These are phyloP conservation scores for Yamadazyma endophytica DNA, from an alignment of 805 yeast species.

Conservation along the genomic window DNA sequence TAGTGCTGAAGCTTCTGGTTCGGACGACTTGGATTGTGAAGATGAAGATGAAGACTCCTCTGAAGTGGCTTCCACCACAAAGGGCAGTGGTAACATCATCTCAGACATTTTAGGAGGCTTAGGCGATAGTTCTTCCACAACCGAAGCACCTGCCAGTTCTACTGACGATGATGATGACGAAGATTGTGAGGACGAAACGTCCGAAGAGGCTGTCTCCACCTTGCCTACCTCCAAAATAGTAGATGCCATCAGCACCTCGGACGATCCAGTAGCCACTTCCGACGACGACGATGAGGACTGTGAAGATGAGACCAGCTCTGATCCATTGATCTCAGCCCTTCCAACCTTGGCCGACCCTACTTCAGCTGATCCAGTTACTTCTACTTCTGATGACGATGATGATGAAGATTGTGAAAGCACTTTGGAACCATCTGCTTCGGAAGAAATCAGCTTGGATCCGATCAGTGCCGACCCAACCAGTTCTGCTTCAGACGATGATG, in stretches of 20 bases:
- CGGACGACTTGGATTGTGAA: constrained; percentile 10
- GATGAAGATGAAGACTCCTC: constrained; percentile 5
- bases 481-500: constrained; percentile 10
- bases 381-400: constrained; percentile 11
- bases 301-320: constrained; percentile 2
- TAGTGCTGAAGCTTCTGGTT: constrained; percentile 1
- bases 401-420: constrained; percentile 12
- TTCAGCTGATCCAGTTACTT: constrained; percentile 1
- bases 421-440: too few species aligned
- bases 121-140: too few species aligned
- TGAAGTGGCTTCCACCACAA: constrained; percentile 1
- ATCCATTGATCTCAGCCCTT: not conserved
- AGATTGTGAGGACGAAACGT: constrained; percentile 14
- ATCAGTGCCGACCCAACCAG: not conserved
- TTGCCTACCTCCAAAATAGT: not conserved
- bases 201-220: constrained; percentile 7
- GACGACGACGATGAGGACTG: constrained; percentile 8
- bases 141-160: too few species aligned
- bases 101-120: too few species aligned
- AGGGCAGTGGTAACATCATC: constrained; percentile 1
- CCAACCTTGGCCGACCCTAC: not conserved
- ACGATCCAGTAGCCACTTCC: not conserved
- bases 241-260: not conserved
- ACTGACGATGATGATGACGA: constrained; percentile 14
- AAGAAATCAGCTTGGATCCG: not conserved